These are phyloP conservation scores for Chlorophyllum brunneum DNA, from an alignment of 768 basidiomycete species.

Conservation along the genomic window DNA sequence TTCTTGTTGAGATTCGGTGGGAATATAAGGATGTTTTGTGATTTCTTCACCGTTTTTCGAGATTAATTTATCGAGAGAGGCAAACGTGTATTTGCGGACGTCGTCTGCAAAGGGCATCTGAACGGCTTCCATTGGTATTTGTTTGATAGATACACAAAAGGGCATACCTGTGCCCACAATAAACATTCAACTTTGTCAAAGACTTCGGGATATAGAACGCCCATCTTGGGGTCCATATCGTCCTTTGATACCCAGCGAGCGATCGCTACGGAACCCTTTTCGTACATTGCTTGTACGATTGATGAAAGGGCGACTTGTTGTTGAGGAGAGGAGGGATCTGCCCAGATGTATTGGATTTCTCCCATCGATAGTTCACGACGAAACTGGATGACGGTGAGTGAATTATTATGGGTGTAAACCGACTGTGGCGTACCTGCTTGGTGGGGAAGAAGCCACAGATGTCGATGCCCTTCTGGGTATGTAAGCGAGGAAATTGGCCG, in stretches of 20 bases:
- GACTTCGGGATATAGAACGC: slow-evolving; percentile 60
- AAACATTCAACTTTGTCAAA: slow-evolving; percentile 74
- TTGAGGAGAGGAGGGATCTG: slow-evolving; percentile 56
- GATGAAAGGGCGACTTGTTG: slow-evolving; percentile 87
- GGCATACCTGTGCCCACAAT: slow-evolving; percentile 74
- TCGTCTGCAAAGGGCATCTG: slow-evolving; percentile 97
- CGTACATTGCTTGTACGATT: slow-evolving; percentile 77
- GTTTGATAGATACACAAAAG: neutral
- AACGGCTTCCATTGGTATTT: neutral
- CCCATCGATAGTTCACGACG: slow-evolving; percentile 80
- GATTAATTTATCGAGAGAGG: slow-evolving; percentile 62
- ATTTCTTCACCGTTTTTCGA: slow-evolving; percentile 74
- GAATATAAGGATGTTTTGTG: slow-evolving; percentile 76
- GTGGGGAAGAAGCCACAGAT: slow-evolving; percentile 78
- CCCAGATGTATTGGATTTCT: slow-evolving; percentile 86
- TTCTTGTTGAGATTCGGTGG: slow-evolving; percentile 69
- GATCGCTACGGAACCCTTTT: slow-evolving; percentile 67
- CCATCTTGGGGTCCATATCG: slow-evolving; percentile 80
- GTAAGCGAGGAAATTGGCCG: slow-evolving; percentile 71
- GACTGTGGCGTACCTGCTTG: slow-evolving; percentile 48
- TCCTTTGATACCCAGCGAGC: slow-evolving; percentile 79
- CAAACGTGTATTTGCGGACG: slow-evolving; percentile 81
- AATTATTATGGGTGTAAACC: slow-evolving; percentile 1
- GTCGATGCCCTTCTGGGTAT: slow-evolving; percentile 83
- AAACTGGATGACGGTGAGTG: slow-evolving; percentile 44